phyloP scores from a whole-genome alignment of 768 basidiomycete species.

The Boletales sp. region DNA sequence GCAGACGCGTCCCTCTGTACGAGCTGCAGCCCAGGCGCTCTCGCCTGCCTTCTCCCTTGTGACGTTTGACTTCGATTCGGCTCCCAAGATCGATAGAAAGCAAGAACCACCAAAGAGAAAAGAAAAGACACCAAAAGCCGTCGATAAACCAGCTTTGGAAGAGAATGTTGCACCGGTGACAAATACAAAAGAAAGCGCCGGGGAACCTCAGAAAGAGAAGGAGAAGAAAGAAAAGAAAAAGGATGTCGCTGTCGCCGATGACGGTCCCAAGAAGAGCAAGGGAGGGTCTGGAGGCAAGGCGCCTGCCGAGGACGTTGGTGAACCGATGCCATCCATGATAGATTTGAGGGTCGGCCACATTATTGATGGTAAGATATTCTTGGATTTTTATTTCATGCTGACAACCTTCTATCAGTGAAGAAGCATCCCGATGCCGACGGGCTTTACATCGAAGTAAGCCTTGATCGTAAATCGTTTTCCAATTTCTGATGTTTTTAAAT shows the following conservation, averaged over 20 bases:
- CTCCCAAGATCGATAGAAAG: conserved; percentile 73
- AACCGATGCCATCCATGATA: conserved; percentile 93
- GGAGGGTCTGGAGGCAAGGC: conserved; percentile 32
- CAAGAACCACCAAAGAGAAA: conserved; percentile 75
- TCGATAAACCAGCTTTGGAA: conserved; percentile 24
- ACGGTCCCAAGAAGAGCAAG: conserved; percentile 41
- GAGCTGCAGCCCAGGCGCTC: conserved; percentile 49
- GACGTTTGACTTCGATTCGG: conserved; percentile 67
- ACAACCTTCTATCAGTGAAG: conserved; percentile 53
- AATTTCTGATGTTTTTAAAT: background rate
- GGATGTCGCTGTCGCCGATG: conserved; percentile 41
- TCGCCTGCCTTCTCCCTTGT: conserved; percentile 55
- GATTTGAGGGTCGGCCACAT: conserved; percentile 94
- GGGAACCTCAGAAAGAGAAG: conserved; percentile 22
- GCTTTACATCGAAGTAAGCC: conserved; percentile 85
- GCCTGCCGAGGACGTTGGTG: conserved; percentile 60
- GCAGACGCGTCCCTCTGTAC: conserved; percentile 66
- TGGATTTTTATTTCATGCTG: background rate
- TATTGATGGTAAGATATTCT: conserved; percentile 66
- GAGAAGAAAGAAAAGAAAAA: conserved; percentile 54
- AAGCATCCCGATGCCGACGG: conserved; percentile 98
- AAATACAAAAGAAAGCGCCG: conserved; percentile 40
- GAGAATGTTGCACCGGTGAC: conserved; percentile 26
- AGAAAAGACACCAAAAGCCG: conserved; percentile 47
- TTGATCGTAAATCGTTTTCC: background rate